phyloP scores from a whole-genome alignment of 2,329 filamentous ascomycete species.

The Colletotrichum navitas region DNA sequence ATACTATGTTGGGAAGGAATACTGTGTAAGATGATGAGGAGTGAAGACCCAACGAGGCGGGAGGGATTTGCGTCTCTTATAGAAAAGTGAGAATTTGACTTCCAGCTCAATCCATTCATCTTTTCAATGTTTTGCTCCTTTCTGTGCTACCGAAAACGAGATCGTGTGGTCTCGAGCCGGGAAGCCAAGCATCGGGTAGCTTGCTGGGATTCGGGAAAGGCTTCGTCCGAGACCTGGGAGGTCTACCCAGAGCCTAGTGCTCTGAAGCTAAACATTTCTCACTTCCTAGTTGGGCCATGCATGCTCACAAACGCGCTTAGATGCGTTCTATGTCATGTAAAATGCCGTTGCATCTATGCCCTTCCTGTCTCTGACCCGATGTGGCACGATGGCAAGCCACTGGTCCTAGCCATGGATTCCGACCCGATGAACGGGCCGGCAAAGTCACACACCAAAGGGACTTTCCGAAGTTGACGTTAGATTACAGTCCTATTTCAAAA shows the following conservation, averaged over 20 bases:
- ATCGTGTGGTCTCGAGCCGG: neutral
- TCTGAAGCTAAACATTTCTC: neutral
- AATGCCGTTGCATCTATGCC: neutral
- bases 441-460: slow-evolving; percentile 5
- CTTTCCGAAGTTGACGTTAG: slow-evolving; percentile 14
- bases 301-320: too few species aligned
- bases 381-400: neutral
- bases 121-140: neutral
- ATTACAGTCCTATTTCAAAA: slow-evolving; percentile 17
- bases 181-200: neutral
- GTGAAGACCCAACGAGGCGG: neutral
- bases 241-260: neutral
- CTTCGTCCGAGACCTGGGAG: slow-evolving; percentile 3
- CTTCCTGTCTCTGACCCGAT: slow-evolving; percentile 1
- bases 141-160: slow-evolving; percentile 22
- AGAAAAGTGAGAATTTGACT: neutral
- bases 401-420: neutral
- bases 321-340: neutral
- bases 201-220: slow-evolving; percentile 10
- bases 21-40: slow-evolving; percentile 20
- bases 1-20: neutral
- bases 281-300: neutral
- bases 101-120: neutral
- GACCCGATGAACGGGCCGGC: neutral
- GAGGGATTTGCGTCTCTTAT: slow-evolving; percentile 30